These are phyloP conservation scores for Eruca vesicaria DNA, from an alignment of 441 rosid species.

Conservation along the genomic window DNA sequence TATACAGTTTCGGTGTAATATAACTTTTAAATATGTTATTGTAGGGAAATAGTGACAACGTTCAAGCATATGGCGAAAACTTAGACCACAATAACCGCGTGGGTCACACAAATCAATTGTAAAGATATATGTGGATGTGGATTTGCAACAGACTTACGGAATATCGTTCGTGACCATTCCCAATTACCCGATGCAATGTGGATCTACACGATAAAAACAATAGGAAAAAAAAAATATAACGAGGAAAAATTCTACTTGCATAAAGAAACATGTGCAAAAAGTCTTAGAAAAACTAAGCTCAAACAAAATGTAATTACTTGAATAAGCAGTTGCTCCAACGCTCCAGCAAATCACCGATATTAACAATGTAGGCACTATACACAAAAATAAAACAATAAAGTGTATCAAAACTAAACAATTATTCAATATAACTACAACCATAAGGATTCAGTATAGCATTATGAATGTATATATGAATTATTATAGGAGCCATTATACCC, in stretches of 20 bases:
- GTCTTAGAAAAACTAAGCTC: background rate
- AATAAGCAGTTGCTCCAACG: slow-evolving; percentile 88
- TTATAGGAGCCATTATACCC: slow-evolving; percentile 42
- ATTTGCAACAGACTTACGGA: slow-evolving; percentile 56
- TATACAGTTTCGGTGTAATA: background rate
- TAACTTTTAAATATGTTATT: background rate
- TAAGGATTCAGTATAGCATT: background rate
- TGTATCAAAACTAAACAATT: background rate
- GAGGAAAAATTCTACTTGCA: background rate
- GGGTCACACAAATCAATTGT: background rate
- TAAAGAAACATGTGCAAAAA: background rate
- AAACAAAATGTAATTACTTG: slow-evolving; percentile 46
- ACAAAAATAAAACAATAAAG: background rate
- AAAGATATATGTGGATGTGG: background rate
- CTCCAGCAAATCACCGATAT: slow-evolving; percentile 90
- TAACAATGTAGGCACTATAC: slow-evolving; percentile 72
- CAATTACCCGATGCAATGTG: slow-evolving; percentile 85
- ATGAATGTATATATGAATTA: too few species aligned
- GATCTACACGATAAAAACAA: slow-evolving; percentile 41
- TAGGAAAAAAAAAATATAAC: background rate
- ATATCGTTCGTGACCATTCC: slow-evolving; percentile 75
- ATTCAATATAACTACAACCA: background rate
- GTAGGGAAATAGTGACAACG: background rate
- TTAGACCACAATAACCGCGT: background rate
- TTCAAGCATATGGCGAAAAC: background rate